Percentiles rank a stretch among this genome's conserved stretches.
phyloP scores from a whole-genome alignment of 2,329 filamentous ascomycete species.

The Macrophomina phaseolina region DNA sequence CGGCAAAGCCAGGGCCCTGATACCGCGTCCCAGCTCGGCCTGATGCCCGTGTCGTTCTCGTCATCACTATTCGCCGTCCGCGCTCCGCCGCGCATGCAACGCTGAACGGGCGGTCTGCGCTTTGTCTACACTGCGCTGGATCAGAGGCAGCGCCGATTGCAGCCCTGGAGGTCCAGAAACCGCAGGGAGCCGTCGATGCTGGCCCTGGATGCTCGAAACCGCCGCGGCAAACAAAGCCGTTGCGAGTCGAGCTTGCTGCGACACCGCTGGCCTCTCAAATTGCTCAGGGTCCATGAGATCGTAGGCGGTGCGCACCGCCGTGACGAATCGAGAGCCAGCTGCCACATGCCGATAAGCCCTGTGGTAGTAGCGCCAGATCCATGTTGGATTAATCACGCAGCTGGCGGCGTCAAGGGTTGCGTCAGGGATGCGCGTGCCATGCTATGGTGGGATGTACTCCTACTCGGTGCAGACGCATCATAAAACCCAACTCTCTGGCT shows the following conservation, averaged over 20 bases:
- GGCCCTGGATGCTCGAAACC: background rate
- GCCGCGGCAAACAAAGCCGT: constrained; percentile 12
- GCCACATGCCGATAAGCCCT: constrained; percentile 26
- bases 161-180: background rate
- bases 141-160: constrained; percentile 12
- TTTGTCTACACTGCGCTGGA: constrained; percentile 2
- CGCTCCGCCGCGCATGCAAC: constrained; percentile 20
- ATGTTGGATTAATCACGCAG: constrained; percentile 28
- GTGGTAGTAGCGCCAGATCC: constrained; percentile 19
- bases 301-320: constrained; percentile 9
- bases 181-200: background rate
- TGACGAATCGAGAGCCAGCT: constrained; percentile 6
- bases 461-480: constrained; percentile 9
- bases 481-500: constrained; percentile 13
- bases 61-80: constrained; percentile 9
- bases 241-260: background rate
- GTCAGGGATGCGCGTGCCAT: constrained; percentile 18
- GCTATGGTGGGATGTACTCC: constrained; percentile 16
- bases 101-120: constrained; percentile 18
- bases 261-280: background rate
- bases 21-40: constrained; percentile 22
- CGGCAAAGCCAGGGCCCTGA: constrained; percentile 22
- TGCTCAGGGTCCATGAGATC: constrained; percentile 25
- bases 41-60: constrained; percentile 15
- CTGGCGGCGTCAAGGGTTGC: constrained; percentile 22